Conservation (phyloP, 2,329 filamentous ascomycete genomes). For the Plectosphaerella sp. region DNA sequence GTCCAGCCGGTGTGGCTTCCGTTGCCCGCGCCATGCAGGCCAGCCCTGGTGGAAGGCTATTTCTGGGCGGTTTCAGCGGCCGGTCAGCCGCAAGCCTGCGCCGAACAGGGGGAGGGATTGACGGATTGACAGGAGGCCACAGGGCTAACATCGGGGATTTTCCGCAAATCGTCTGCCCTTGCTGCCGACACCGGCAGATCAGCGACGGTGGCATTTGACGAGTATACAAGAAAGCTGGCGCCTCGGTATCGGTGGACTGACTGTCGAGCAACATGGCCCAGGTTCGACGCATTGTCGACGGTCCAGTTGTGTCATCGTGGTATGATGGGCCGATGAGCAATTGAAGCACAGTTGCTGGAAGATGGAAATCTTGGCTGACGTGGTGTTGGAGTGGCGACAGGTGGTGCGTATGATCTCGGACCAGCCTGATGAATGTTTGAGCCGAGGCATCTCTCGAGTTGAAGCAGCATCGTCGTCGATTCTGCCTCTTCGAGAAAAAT, state of each 20-base stretch:
- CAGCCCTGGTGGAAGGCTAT: background rate
- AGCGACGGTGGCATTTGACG: background rate
- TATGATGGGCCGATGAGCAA: background rate
- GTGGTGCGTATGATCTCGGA: no score
- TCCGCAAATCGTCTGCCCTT: background rate
- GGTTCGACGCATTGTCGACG: background rate
- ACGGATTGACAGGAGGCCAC: background rate
- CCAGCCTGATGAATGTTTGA: no score
- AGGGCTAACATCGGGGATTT: background rate
- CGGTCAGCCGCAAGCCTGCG: background rate
- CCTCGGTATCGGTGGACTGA: background rate
- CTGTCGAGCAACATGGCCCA: background rate
- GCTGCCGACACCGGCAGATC: background rate
- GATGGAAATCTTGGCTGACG: no score
- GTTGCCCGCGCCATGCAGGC: background rate
- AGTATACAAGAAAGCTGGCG: background rate
- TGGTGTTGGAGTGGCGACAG: no score
- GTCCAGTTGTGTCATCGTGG: background rate
- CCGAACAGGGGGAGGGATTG: background rate
- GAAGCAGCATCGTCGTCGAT: background rate
- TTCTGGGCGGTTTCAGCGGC: background rate
- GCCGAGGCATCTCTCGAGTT: no score
- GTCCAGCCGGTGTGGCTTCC: background rate
- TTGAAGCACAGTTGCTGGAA: no score
- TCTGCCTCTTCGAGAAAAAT: background rate